Evolutionary conservation across 2,329 filamentous ascomycete species (phyloP), one percentile per base, ranked within the genome.

Genomic region (Pestalotiopsis sp.): DNA sequence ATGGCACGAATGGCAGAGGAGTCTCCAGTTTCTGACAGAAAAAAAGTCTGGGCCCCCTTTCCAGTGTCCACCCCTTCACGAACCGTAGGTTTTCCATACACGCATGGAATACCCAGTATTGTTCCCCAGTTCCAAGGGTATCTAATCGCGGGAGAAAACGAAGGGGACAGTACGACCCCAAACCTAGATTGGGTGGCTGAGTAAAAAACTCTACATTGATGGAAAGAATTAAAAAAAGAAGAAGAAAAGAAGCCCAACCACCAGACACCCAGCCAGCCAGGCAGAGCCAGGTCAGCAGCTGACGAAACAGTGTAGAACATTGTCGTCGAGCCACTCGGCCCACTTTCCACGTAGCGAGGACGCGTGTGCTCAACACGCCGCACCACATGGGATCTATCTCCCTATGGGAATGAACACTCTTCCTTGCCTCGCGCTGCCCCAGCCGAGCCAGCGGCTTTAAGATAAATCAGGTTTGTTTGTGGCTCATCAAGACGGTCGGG

Each of bases 301-400:
- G 59, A 62, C 59, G 59, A 62, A 62, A 20, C 59, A 62, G 13
- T 40, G 59, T 20, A 62, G 59, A 62, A 36, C 36, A 36, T 36
- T 36, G 59, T 58, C 23, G 63, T 58, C 45, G 36, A 56, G 68
- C 66, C 61, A 65, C 66, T 62, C 68, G 68, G 68, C 64, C 68
- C 68, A 69, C 68, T 69, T 62, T 56, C 63, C 64, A 63, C 64
- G 68, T 64, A 69, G 27, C 41, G 36, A 40, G 45, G 68, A 69
- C 68, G 68, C 68, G 68, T 63, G 40, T 66, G 49, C 49, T 23
- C n/a, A 27, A 40, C 31, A 38, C 36, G 59, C 25, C 31, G 27
- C 59, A 38, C 45, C 27, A 59, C 20, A 59, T 17, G 23, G 14
- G 57, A 27, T 27, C 27, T 27, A 59, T 36, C 31, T 36, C 31